Evolutionary conservation across 2,329 filamentous ascomycete genomes (phyloP), one percentile per base, ranked within the genome.

Genomic region (Leptosphaerulina australis): DNA sequence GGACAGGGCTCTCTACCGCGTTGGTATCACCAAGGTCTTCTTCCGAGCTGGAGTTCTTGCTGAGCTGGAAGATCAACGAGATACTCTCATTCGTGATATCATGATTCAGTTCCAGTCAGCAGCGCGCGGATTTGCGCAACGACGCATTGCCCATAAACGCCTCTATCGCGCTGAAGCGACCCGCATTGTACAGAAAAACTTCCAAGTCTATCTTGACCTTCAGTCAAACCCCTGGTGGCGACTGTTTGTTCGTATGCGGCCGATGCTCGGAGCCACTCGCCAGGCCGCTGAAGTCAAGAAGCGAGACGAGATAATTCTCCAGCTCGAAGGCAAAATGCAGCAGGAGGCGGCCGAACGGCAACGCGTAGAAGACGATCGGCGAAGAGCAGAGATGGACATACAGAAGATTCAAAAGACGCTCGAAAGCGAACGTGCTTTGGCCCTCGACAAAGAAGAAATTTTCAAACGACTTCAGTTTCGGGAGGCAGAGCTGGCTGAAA

Each of bases 221-320:
- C 91, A 90, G 64, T 84, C 90, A 34, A 97, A 92, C 66, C 94
- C 94, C 1, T 99, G 95, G 95, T 99, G 95, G 95, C 88, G 90
- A 62, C 81, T 99, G 4, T 90, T 97, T 60, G 87, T 92, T 5
- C 88, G 90, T 66, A 97, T 99, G 92, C 93, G 93, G 68, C 94
- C 94, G 18, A 81, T 99, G 26, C 81, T 99, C 9, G 94, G 95
- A 30, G 90, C 91, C 12, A 97, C 95, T 14, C 84, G 92, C 36
- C 96, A 92, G 46, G 91, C 91, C 1, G 88, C 88, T 9, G 94
- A 99, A 71, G 91, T 99, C 34, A 97, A 96, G 79, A 92, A 90
- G 70, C 84, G 93, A 25, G 94, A 99, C 65, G 91, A 96, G 55
- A 90, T 91, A 80, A 99, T 99, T 56, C 86, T 88, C 55, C 84